Base-by-base conservation (phyloP, 2,329 filamentous ascomycete genomes). In the Diaporthe sp. region DNA sequence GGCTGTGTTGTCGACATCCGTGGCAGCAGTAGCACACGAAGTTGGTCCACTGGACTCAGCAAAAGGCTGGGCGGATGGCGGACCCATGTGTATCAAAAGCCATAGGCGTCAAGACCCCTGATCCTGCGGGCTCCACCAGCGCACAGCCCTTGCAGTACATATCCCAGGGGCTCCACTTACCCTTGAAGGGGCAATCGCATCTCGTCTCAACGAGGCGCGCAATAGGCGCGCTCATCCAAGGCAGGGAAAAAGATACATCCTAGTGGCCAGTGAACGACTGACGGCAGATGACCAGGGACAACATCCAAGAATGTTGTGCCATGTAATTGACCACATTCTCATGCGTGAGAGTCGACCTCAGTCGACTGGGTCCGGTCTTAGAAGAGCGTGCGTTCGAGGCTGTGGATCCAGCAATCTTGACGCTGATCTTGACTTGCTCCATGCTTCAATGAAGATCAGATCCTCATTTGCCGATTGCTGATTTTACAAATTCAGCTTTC, bases 381-480 rank as follows among this genome's bases (percentile, higher is more conserved):
- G 28, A 52, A 68, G 64, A 67, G n/a, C 13, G 33, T 22, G 45
- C 9, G 64, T 17, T 54, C 15, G 45, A 68, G 64, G 33, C 47
- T 54, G 64, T 68, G 64, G 64, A 30, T 15, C 64, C 47, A 25
- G 45, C 22, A 68, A 68, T 68, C 22, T 68, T 68, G 64, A 3
- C 64, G 47, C 28, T 68, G 64, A 54, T 54, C 47, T 54, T 38
- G 33, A 40, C 33, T 33, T 68, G 45, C 33, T 54, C 47, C 47
- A 54, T 54, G 45, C 47, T 25, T 68, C 47, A 67, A 67, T 67
- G 45, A 67, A 67, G 64, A 67, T 67, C 64, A 35, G 64, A 54
- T 54, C 33, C 45, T 54, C 33, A 68, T 68, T 68, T 68, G 64
- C 45, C 30, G 64, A 28, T 1, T 22, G 47, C 64, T 28, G 33